Evolutionary conservation across 2,329 filamentous ascomycete species (phyloP), one percentile per base, ranked within the genome.

Genomic region (Paraphoma chrysanthemicola): DNA sequence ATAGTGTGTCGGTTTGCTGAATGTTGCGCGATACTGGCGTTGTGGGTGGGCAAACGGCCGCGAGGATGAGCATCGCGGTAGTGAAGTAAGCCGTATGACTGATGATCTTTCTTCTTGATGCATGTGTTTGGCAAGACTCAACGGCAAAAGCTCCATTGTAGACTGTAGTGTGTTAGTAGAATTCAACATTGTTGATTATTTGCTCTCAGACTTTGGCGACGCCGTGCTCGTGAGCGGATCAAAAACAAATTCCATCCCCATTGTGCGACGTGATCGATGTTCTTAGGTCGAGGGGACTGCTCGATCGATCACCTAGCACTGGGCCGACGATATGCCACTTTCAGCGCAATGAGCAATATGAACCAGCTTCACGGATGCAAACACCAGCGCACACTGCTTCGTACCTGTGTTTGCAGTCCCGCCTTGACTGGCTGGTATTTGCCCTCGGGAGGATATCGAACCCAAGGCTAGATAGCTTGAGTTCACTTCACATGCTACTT

Each of bases 1-100:
- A 28, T 77, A 72, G 65, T 51, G 44, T 46, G 31, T 7, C 18
- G 45, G 44, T 59, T 41, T 49, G 30, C 10, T 16, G 1, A 23
- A 4, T 33, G 8, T 17, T 28, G 33, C 11, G 31, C 11, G 36
- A 28, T 56, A 38, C 18, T 58, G 53, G 53, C 12, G 44, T 44
- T 53, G 36, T 36, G 31, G 38, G 53, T 45, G 41, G 53, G 23
- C 23, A 23, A 23, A 23, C 23, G 23, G 23, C 23, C 23, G 23
- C 23, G 23, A 23, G 23, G 23, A 23, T 23, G 23, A 23, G 23
- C 23, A 23, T 23, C 23, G 23, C 23, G 48, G 33, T 38, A 30
- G n/a, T 17, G 30, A 17, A 30, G 14, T 18, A 28, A 14, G 33
- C 14, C 10, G 33, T 36, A 36, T 36, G 33, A 36, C 14, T 36